Evolutionary conservation across 1,284 basidiomycete species (phyloP), one percentile per base, ranked within the genome.

Genomic region (Cystobasidiaceae sp.): DNA sequence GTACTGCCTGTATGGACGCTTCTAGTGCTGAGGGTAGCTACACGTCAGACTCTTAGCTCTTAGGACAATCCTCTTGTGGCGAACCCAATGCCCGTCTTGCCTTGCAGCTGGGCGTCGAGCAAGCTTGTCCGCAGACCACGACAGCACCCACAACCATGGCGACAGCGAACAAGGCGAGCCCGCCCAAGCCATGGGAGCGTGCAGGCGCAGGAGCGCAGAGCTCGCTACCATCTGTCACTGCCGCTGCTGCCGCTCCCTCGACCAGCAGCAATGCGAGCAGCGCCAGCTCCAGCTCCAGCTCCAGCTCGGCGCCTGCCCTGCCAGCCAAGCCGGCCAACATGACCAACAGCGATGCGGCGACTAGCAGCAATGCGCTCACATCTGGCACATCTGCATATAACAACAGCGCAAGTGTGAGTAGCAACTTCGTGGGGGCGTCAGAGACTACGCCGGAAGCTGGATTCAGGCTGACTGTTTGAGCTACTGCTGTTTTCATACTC

Each of bases 151-250:
- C 60, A 62, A 27, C 21, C 57, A 61, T 59, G 64, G 27, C 56
- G 23, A 46, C 48, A 8, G 30, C 45, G 28, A 39, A 27, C 33
- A 88, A 88, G 86, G 83, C 82, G 33, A 88, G 88, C 25, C 88
- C 88, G 61, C 88, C 87, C 76, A 90, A 90, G 75, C 88, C 88
- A 70, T 90, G 89, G 88, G 88, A 90, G 75, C 81, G 83, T 70
- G 44, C 54, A 44, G 54, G 54, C 37, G 46, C 46, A 80, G 77
- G 44, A n/a, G n/a, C n/a, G n/a, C n/a, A 7, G 63, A 79, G 33
- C 73, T 17, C 30, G 46, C 76, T 23, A 76, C n/a, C 80, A 33
- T 70, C 78, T 15, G 64, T 74, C 15, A 52, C 74, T 48, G 39
- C 74, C 54, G 54, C 77, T 9, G 68, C 77, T 83, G 83, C 37